Evolutionary conservation across 2,329 filamentous ascomycete species (phyloP).

Genomic region (Hymenoscyphus occultus): DNA sequence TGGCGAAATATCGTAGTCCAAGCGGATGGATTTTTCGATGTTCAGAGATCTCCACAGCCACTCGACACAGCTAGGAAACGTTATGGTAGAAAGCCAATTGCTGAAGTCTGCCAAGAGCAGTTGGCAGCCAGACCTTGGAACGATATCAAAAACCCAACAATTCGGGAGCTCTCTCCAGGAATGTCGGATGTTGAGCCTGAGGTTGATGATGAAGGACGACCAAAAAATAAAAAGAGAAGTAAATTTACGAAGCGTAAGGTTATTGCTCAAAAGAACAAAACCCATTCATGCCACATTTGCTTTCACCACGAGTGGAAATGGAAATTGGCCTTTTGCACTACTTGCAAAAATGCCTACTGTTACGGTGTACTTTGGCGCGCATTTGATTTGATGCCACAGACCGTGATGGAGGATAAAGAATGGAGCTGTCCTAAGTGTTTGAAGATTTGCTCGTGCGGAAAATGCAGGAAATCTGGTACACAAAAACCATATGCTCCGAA

Average conservation of each 20-base stretch:
- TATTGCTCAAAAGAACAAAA: constrained; percentile 47
- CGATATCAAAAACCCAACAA: constrained; percentile 57
- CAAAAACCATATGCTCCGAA: constrained; percentile 81
- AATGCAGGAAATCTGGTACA: constrained; percentile 64
- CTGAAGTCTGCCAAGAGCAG: constrained; percentile 92
- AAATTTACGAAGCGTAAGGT: constrained; percentile 41
- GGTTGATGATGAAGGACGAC: constrained; percentile 61
- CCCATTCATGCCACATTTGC: constrained; percentile 76
- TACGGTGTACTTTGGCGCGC: constrained; percentile 91
- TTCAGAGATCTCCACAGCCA: constrained; percentile 64
- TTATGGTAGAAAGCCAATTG: constrained; percentile 72
- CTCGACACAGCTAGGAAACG: constrained; percentile 67
- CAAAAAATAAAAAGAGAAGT: constrained; percentile 60
- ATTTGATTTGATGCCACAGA: constrained; percentile 84
- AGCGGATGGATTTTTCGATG: constrained; percentile 65
- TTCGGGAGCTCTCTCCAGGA: constrained; percentile 34
- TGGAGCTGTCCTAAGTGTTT: constrained; percentile 90
- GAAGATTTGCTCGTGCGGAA: constrained; percentile 81
- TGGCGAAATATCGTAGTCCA: constrained; percentile 80
- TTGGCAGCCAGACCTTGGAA: constrained; percentile 76
- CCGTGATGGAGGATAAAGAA: constrained; percentile 72
- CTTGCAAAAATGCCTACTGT: constrained; percentile 76
- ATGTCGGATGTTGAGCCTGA: constrained; percentile 53
- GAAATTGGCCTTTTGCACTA: constrained; percentile 79
- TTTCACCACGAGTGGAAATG: constrained; percentile 75